These are phyloP conservation scores for Lecanosticta acicola DNA, from an alignment of 2,329 filamentous ascomycete genomes.

Conservation along the genomic window DNA sequence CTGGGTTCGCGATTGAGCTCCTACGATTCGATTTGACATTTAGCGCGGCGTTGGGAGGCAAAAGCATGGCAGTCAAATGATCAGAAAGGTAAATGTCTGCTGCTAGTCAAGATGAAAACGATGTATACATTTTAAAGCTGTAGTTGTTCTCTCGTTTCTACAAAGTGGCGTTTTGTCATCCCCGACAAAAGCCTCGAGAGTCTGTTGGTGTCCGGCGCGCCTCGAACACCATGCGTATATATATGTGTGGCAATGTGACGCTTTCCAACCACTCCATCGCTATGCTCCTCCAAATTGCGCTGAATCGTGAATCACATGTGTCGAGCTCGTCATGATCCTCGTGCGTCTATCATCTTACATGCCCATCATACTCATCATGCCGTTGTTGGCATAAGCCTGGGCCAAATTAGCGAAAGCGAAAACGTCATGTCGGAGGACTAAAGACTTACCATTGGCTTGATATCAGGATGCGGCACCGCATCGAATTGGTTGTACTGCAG, in stretches of 20 bases:
- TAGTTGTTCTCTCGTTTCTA: background rate
- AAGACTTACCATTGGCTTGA: constrained; percentile 72
- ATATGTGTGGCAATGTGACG: background rate
- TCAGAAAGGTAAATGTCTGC: too few species aligned
- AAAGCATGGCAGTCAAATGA: background rate
- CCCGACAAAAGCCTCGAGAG: too few species aligned
- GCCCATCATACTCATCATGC: constrained; percentile 66
- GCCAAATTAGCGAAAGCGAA: background rate
- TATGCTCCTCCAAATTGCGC: background rate
- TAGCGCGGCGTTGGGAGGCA: background rate
- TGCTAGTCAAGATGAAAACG: too few species aligned
- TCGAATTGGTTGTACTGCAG: constrained; percentile 90
- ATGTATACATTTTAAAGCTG: background rate
- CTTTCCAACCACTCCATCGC: background rate
- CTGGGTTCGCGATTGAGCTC: too few species aligned
- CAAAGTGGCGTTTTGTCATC: too few species aligned
- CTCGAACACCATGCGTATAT: too few species aligned
- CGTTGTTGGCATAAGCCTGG: constrained; percentile 78
- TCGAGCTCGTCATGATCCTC: background rate
- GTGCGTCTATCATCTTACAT: constrained; percentile 16
- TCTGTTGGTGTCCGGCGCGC: too few species aligned
- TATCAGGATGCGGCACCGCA: constrained; percentile 90
- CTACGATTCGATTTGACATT: too few species aligned
- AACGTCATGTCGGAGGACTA: constrained; percentile 20
- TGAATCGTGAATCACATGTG: background rate